Conservation (phyloP, 805 yeast genomes). For the Komagataella pseudopastoris region DNA sequence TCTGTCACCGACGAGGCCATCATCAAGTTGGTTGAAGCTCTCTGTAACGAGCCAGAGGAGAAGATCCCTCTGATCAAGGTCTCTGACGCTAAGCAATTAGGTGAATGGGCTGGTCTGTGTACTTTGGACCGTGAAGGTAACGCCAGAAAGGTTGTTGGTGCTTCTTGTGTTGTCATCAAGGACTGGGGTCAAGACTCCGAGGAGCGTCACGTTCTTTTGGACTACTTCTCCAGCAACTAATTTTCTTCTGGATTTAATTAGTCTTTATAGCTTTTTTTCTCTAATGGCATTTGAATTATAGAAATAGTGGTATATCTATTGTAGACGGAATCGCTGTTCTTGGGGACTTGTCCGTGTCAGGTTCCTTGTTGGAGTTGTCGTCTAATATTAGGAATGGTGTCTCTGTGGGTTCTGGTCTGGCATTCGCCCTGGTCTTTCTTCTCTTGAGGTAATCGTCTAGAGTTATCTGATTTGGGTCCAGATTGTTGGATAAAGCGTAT, state of each 20-base stretch:
- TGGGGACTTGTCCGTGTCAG: neutral
- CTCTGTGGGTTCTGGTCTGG: neutral
- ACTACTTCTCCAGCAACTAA: conserved; percentile 80
- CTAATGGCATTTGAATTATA: neutral
- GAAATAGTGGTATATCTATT: neutral
- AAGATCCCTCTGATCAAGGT: conserved; percentile 98
- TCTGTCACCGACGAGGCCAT: conserved; percentile 96
- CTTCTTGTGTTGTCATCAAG: conserved; percentile 98
- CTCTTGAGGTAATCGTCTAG: conserved; percentile 14
- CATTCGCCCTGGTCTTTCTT: neutral
- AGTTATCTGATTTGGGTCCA: conserved; percentile 5
- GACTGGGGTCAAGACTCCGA: conserved; percentile 99
- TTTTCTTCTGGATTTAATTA: neutral
- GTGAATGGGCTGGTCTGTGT: conserved; percentile 99
- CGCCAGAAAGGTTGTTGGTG: conserved; percentile 99
- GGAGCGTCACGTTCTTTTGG: conserved; percentile 92
- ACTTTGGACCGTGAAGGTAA: conserved; percentile 99
- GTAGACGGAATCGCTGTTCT: neutral
- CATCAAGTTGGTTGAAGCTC: conserved; percentile 96
- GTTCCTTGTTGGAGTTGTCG: neutral
- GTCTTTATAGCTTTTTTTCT: neutral
- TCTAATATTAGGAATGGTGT: neutral
- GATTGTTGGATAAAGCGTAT: neutral
- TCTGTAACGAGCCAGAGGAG: conserved; percentile 94
- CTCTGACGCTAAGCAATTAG: conserved; percentile 98